Base-by-base conservation (phyloP, 78 protist genomes). In the Dictyostelium capitatum region DNA sequence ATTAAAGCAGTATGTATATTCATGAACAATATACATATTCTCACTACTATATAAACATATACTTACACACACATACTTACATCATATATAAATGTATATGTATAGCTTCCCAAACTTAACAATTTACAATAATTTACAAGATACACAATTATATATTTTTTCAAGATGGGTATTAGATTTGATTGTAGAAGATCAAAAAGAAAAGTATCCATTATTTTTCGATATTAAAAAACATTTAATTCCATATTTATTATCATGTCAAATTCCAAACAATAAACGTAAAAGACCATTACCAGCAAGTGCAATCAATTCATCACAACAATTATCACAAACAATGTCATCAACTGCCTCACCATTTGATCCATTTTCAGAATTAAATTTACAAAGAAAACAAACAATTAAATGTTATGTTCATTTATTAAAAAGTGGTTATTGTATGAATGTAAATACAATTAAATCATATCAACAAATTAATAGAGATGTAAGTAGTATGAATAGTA, bases 131-230 rank as follows among this genome's bases (percentile, higher is more conserved):
- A 81, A 89, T 23, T 65, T 96, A 32, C 48, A 75, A 48, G 98
- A 97, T 89, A 83, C 95, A 17, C 98, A 97, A 89, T 43, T 95
- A 47, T 97, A 96, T 92, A 80, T 95, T 25, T 92, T 97, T 77
- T 75, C 93, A 59, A 89, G 77, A 53, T 97, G 97, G 97, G 93
- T 95, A 1, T 80, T 95, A 32, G 97, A 96, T 64, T 47, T 85
- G 53, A 89, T 97, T 43, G 82, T 57, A 12, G 85, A 43, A 9
- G 92, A 80, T 70, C 85, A 91, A 70, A 91, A 91, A 65, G 74
- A 43, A n/a, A 80, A 91, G 20, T 67, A 47, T 43, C 79, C 59
- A 43, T 30, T 41, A 47, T 59, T 89, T 47, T 28, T 64, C 17
- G 80, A 79, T 64, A 59, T 80, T 37, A 89, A 80, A 65, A 89